A percentile compares a stretch with the other conserved stretches of the same genome.
These are phyloP conservation scores for Elongisporangium prolatum DNA, from an alignment of 352 stramenopile species.

Conservation along the genomic window DNA sequence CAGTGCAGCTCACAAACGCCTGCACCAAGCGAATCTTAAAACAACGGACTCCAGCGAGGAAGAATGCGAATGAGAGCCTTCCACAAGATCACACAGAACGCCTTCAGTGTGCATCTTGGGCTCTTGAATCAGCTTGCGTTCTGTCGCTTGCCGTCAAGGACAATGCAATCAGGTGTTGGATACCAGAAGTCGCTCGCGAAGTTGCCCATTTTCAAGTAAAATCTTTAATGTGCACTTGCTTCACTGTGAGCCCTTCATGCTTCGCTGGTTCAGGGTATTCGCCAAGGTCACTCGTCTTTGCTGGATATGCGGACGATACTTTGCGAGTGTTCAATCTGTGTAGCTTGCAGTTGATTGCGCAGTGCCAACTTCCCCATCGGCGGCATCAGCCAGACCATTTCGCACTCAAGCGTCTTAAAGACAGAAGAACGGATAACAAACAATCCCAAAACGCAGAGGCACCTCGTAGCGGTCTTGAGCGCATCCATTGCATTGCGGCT, in stretches of 20 bases:
- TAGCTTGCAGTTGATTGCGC: conserved; percentile 30
- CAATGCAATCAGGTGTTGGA: conserved; percentile 33
- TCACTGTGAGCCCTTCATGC: conserved; percentile 28
- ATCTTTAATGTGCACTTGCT: conserved; percentile 22
- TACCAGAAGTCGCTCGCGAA: conserved; percentile 30
- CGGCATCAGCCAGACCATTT: not conserved
- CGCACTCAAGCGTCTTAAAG: not conserved
- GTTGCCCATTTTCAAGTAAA: conserved; percentile 31
- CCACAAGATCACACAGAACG: not conserved
- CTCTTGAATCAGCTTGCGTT: conserved; percentile 25
- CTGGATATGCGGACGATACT: conserved; percentile 40
- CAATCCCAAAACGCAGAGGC: conserved; percentile 5
- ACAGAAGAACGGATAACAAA: not conserved
- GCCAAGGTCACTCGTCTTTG: conserved; percentile 24
- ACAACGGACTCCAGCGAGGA: not conserved
- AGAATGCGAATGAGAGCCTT: too few species aligned
- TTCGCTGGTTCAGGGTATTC: not conserved
- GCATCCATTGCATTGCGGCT: conserved; percentile 31
- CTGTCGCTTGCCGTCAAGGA: conserved; percentile 21
- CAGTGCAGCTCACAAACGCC: conserved; percentile 1
- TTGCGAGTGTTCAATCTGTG: conserved; percentile 49
- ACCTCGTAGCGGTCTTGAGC: conserved; percentile 11
- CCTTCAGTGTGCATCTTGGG: conserved; percentile 13
- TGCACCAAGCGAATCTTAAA: conserved; percentile 11
- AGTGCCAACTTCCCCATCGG: conserved; percentile 24